These are phyloP conservation scores for Coemansia sp. DNA, from an alignment of 192 early-diverging fungal species.

Conservation along the genomic window DNA sequence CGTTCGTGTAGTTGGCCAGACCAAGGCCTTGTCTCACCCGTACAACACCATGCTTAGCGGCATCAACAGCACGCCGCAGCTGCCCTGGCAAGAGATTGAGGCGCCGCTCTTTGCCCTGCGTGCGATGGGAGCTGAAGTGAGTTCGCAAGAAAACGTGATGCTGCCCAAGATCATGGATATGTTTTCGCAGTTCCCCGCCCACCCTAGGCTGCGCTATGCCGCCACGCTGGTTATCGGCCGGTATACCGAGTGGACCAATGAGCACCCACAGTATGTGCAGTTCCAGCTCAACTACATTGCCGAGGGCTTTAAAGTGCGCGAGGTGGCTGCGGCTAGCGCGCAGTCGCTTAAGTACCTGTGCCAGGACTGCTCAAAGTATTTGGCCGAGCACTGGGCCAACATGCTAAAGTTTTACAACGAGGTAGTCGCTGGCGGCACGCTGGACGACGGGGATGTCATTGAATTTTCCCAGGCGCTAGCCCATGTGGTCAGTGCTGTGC, in stretches of 20 bases:
- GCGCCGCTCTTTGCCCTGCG: constrained; percentile 91
- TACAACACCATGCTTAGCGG: constrained; percentile 55
- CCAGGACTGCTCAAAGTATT: constrained; percentile 78
- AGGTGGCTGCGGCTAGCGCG: constrained; percentile 80
- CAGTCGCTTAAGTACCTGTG: constrained; percentile 86
- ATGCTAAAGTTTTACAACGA: constrained; percentile 82
- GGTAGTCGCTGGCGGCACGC: constrained; percentile 56
- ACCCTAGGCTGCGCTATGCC: constrained; percentile 94
- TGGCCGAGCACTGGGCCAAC: constrained; percentile 74
- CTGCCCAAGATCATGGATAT: constrained; percentile 92
- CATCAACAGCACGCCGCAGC: constrained; percentile 30
- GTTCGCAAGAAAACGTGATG: constrained; percentile 64
- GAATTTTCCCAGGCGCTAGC: constrained; percentile 89
- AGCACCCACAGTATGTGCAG: constrained; percentile 84
- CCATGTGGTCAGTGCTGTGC: constrained; percentile 80
- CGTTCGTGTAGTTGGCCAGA: constrained; percentile 75
- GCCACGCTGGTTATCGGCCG: constrained; percentile 94
- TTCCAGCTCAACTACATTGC: constrained; percentile 92
- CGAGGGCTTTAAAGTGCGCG: constrained; percentile 83
- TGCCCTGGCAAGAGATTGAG: constrained; percentile 90
- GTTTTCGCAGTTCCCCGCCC: constrained; percentile 77
- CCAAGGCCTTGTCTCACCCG: constrained; percentile 68
- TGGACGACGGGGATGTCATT: constrained; percentile 65
- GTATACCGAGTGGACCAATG: constrained; percentile 89
- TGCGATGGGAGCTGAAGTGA: constrained; percentile 86